A percentile compares a stretch with the other conserved stretches of the same genome.
phyloP scores from a whole-genome alignment of 305 asterid species.

The Fraxinus baroniana region DNA sequence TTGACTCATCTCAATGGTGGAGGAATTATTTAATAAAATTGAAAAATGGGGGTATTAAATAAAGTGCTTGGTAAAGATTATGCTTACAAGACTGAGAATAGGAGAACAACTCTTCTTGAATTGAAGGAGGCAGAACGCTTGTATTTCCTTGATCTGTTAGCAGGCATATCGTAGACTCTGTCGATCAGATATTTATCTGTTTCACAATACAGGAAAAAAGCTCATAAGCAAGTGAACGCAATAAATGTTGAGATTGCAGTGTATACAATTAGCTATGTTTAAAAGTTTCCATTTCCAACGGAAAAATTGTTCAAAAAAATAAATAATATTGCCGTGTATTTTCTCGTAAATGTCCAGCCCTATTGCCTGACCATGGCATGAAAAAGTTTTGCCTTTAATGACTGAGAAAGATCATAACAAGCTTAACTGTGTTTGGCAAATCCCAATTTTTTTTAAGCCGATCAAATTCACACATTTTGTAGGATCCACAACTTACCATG shows the following conservation, averaged over 20 bases:
- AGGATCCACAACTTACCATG: not conserved
- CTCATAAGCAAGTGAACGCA: slow-evolving; percentile 8
- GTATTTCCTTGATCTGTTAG: slow-evolving; percentile 71
- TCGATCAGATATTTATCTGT: slow-evolving; percentile 54
- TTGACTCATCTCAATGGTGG: not conserved
- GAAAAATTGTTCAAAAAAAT: too few species aligned
- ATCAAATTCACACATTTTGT: not conserved
- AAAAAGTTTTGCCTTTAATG: not conserved
- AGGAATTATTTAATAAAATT: not conserved
- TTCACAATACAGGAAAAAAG: slow-evolving; percentile 23
- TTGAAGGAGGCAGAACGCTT: slow-evolving; percentile 89
- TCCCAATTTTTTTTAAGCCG: not conserved
- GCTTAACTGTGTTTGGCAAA: not conserved
- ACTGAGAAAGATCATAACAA: not conserved
- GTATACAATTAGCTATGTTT: not conserved
- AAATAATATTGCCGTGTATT: not conserved
- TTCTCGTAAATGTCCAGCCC: not conserved
- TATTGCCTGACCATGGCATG: not conserved
- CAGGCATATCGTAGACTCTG: slow-evolving; percentile 48
- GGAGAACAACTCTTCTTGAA: slow-evolving; percentile 85
- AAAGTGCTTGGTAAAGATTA: not conserved
- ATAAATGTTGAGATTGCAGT: not conserved
- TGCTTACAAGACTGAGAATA: slow-evolving; percentile 87
- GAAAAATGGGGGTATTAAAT: not conserved
- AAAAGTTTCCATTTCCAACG: not conserved